phyloP scores from a whole-genome alignment of 495 filamentous ascomycete species.

The Annulohypoxylon maeteangense region DNA sequence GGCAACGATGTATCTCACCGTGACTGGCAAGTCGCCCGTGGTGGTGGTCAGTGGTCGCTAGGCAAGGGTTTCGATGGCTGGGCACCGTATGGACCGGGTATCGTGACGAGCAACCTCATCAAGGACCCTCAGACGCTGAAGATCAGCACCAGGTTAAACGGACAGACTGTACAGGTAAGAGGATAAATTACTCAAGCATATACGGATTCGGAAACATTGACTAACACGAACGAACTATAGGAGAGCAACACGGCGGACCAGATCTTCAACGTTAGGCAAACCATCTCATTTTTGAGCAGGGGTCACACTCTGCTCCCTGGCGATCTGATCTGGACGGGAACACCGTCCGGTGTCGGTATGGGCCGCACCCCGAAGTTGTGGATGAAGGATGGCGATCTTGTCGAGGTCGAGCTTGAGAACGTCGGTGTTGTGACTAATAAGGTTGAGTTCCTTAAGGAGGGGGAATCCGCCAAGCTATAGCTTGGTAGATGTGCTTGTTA shows the following conservation, averaged over 20 bases:
- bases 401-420: slow-evolving; percentile 76
- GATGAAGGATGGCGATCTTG: slow-evolving; percentile 83
- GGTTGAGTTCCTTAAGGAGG: slow-evolving; percentile 69
- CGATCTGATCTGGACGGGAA: slow-evolving; percentile 88
- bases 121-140: slow-evolving; percentile 73
- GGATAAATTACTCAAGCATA: not conserved
- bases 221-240: slow-evolving; percentile 37
- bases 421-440: slow-evolving; percentile 78
- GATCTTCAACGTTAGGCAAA: slow-evolving; percentile 82
- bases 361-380: slow-evolving; percentile 77
- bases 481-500: not conserved
- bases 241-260: slow-evolving; percentile 80
- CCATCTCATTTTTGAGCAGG: slow-evolving; percentile 77
- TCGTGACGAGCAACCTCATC: slow-evolving; percentile 74
- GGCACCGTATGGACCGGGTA: slow-evolving; percentile 87
- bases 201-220: not conserved
- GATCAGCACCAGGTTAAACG: slow-evolving; percentile 78
- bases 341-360: slow-evolving; percentile 84
- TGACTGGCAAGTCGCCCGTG: slow-evolving; percentile 82
- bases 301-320: slow-evolving; percentile 82
- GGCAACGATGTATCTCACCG: slow-evolving; percentile 88
- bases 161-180: slow-evolving; percentile 68
- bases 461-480: slow-evolving; percentile 64
- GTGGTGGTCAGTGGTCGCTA: slow-evolving; percentile 82
- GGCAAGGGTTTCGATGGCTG: slow-evolving; percentile 91